Conservation (phyloP, 345 rosid species). For the Pseudoturritis turrita region DNA sequence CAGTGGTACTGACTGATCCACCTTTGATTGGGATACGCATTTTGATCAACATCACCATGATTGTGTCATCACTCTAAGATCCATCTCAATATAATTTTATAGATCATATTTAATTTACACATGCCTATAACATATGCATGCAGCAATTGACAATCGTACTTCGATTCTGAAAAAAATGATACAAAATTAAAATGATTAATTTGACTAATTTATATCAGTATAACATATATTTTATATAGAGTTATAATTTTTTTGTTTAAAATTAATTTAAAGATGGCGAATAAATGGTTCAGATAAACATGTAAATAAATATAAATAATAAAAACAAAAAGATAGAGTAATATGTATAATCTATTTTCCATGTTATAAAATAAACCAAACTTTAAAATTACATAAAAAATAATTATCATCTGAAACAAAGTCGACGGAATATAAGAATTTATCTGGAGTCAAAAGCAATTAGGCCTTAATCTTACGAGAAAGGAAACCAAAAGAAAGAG, state of each 20-base stretch:
- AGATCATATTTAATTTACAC: neutral
- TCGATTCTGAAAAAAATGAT: neutral
- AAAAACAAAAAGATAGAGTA: too few species aligned
- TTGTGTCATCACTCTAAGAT: conserved; percentile 22
- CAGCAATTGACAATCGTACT: neutral
- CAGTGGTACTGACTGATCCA: conserved; percentile 25
- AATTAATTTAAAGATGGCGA: neutral
- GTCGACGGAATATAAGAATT: too few species aligned
- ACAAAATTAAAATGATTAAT: neutral
- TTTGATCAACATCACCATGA: conserved; percentile 22
- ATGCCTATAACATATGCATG: neutral
- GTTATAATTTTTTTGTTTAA: neutral
- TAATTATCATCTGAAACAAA: too few species aligned
- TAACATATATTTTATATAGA: neutral
- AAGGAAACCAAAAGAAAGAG: too few species aligned
- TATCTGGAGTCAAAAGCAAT: too few species aligned
- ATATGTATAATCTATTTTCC: neutral
- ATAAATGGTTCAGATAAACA: neutral
- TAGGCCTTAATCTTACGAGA: too few species aligned
- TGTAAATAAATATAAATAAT: neutral
- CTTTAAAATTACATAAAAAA: too few species aligned
- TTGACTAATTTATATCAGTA: neutral
- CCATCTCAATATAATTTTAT: neutral
- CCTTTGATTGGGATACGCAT: conserved; percentile 21
- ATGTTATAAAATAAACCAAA: too few species aligned